Evolutionary conservation across 2,329 filamentous ascomycete species (phyloP).

Genomic region (Pyricularia sp.): DNA sequence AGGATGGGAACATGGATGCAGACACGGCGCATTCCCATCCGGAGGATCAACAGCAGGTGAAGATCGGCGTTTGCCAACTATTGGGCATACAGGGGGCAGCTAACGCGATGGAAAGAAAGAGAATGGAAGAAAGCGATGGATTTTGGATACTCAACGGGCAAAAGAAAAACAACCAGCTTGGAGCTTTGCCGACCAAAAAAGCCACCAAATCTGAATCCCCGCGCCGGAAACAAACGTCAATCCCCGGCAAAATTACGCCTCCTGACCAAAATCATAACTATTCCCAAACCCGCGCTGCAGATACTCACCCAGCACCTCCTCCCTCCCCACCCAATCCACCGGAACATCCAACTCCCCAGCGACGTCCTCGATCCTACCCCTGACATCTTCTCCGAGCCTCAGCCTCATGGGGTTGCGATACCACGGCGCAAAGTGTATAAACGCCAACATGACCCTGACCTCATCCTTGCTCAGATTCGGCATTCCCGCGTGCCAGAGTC

Average conservation of each 20-base stretch:
- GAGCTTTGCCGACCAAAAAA: not conserved
- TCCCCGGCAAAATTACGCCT: not conserved
- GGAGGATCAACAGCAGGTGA: too few species aligned
- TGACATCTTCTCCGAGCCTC: not conserved
- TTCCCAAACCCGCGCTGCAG: not conserved
- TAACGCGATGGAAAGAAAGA: not conserved
- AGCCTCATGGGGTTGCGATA: slow-evolving; percentile 13
- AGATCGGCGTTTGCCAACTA: not conserved
- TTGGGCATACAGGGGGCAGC: not conserved
- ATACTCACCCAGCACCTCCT: not conserved
- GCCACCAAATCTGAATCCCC: not conserved
- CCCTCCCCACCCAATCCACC: not conserved
- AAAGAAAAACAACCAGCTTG: not conserved
- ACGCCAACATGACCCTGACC: slow-evolving; percentile 27
- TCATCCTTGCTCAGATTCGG: slow-evolving; percentile 36
- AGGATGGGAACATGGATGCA: not conserved
- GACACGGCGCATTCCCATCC: not conserved
- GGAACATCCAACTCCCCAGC: not conserved
- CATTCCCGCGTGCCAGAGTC: slow-evolving; percentile 51
- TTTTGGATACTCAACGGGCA: not conserved
- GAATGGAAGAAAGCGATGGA: not conserved
- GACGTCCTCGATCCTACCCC: not conserved
- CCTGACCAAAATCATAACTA: not conserved
- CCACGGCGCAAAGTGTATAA: slow-evolving; percentile 28
- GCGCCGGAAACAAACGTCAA: not conserved